phyloP scores from a whole-genome alignment of 495 filamentous ascomycete genomes.

The Parathielavia hyrcaniae region DNA sequence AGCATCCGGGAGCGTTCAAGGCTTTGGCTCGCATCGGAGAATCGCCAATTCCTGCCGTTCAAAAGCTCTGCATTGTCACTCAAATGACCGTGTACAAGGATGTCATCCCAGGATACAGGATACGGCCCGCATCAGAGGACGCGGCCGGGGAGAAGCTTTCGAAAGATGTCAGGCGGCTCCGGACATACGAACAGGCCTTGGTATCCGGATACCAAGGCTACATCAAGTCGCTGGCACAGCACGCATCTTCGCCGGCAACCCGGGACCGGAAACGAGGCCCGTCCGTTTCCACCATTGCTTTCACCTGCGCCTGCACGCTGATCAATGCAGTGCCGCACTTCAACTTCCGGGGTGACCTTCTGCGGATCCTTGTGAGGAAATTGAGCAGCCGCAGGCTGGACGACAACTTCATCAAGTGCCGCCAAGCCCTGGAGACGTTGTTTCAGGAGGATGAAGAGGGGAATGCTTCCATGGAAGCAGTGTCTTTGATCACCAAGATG shows the following conservation, averaged over 20 bases:
- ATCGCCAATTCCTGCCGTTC: conserved; percentile 62
- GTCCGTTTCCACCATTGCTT: conserved; percentile 61
- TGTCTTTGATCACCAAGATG: conserved; percentile 83
- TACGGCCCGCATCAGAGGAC: conserved; percentile 71
- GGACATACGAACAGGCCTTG: conserved; percentile 76
- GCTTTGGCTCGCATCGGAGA: conserved; percentile 67
- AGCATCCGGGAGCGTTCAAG: conserved; percentile 72
- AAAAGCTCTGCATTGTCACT: conserved; percentile 75
- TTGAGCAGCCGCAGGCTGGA: conserved; percentile 63
- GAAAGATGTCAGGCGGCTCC: conserved; percentile 78
- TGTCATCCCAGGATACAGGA: conserved; percentile 91
- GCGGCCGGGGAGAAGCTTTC: conserved; percentile 71
- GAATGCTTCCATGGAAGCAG: conserved; percentile 75
- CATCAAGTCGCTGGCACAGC: conserved; percentile 59
- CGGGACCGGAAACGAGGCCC: conserved; percentile 29
- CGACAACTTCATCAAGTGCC: conserved; percentile 68
- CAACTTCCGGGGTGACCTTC: conserved; percentile 82
- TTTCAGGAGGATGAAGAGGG: conserved; percentile 89
- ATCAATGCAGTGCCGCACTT: conserved; percentile 83
- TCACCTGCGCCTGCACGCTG: conserved; percentile 75
- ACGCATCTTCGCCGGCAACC: conserved; percentile 49
- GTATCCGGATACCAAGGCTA: conserved; percentile 76
- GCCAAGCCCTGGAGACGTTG: conserved; percentile 69
- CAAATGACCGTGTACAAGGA: conserved; percentile 92
- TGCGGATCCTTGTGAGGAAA: conserved; percentile 80